Evolutionary conservation across 371 early-diverging fungal genomes (phyloP).

Genomic region (Catenaria anguillulae): DNA sequence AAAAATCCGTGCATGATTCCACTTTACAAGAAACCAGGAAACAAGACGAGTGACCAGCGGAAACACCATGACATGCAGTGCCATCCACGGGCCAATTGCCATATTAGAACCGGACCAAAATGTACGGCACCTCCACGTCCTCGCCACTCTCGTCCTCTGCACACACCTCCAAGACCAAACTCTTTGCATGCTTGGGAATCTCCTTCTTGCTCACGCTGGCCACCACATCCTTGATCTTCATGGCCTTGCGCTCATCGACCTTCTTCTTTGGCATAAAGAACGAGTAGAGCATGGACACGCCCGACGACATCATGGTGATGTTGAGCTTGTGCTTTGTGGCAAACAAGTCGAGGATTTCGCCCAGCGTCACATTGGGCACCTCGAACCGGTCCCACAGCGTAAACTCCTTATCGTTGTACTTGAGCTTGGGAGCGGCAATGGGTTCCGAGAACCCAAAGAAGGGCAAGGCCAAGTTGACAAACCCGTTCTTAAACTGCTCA

Average conservation of each 20-base stretch:
- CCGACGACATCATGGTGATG: constrained; percentile 88
- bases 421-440: constrained; percentile 66
- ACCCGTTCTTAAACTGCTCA: constrained; percentile 97
- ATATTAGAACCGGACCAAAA: not conserved
- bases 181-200: constrained; percentile 65
- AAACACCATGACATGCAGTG: no score
- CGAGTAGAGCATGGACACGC: constrained; percentile 85
- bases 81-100: no score
- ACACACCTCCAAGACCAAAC: constrained; percentile 71
- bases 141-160: constrained; percentile 76
- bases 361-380: constrained; percentile 67
- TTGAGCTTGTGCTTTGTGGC: constrained; percentile 67
- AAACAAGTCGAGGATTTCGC: constrained; percentile 80
- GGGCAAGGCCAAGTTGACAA: constrained; percentile 97
- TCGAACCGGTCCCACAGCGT: constrained; percentile 97
- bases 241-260: constrained; percentile 55
- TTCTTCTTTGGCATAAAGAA: constrained; percentile 79
- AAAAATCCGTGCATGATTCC: no score
- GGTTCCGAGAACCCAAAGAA: constrained; percentile 99
- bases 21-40: no score
- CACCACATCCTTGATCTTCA: constrained; percentile 59
- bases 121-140: constrained; percentile 62
- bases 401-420: constrained; percentile 68
- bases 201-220: constrained; percentile 77
- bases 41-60: no score